A percentile compares a stretch with the other conserved stretches of the same genome.
These are phyloP conservation scores for Silene noctiflora DNA, from an alignment of 179 eudicot species.

Conservation along the genomic window DNA sequence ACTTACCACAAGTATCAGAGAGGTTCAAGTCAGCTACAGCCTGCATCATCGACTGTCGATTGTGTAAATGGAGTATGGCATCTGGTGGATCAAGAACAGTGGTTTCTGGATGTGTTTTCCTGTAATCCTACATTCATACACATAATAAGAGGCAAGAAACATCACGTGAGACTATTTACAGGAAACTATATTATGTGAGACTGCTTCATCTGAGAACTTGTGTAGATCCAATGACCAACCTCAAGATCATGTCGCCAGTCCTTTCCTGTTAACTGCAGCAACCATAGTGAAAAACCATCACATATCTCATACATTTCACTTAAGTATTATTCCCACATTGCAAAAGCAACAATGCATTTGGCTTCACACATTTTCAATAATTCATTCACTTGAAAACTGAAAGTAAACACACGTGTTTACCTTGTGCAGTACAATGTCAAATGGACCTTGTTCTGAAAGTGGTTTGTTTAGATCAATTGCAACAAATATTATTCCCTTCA, in stretches of 20 bases:
- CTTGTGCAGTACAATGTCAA: conserved; percentile 86
- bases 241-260: conserved; percentile 82
- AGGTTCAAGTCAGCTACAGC: conserved; percentile 81
- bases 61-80: conserved; percentile 83
- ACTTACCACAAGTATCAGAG: conserved; percentile 64
- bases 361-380: not conserved
- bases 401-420: conserved; percentile 27
- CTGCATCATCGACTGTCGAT: conserved; percentile 90
- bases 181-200: not conserved
- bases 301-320: not conserved
- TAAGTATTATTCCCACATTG: not conserved
- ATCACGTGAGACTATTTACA: not conserved
- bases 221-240: conserved; percentile 42
- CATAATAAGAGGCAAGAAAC: conserved; percentile 5
- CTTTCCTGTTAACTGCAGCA: conserved; percentile 71
- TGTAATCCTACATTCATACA: conserved; percentile 61
- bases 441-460: conserved; percentile 92
- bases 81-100: conserved; percentile 94
- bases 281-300: not conserved
- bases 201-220: not conserved
- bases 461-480: conserved; percentile 75
- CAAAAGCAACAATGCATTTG: not conserved
- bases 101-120: conserved; percentile 71
- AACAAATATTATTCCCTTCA: conserved; percentile 79
- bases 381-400: not conserved